A percentile compares a stretch with the other conserved stretches of the same genome.
These are phyloP conservation scores for Sclerotinia trifoliorum DNA, from an alignment of 2,329 filamentous ascomycete genomes.

Conservation along the genomic window DNA sequence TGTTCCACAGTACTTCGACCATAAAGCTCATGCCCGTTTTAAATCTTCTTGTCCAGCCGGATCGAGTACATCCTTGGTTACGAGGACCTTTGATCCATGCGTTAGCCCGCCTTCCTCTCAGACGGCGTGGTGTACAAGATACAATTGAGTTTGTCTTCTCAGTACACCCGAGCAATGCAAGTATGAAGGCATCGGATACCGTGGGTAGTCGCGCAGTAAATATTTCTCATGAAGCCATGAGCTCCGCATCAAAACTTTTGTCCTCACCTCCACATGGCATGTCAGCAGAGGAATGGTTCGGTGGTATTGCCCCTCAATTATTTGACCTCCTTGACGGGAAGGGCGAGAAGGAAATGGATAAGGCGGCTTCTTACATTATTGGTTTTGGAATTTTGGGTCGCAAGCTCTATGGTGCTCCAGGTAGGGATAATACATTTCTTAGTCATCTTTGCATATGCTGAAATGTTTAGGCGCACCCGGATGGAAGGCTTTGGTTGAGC, in stretches of 20 bases:
- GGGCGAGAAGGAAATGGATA: constrained; percentile 56
- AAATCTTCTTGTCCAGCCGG: constrained; percentile 63
- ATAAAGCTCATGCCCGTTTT: constrained; percentile 60
- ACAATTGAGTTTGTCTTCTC: constrained; percentile 71
- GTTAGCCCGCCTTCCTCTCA: constrained; percentile 60
- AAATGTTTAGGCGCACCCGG: constrained; percentile 50
- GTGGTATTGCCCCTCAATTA: constrained; percentile 59
- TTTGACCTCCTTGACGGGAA: constrained; percentile 59
- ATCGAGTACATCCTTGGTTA: constrained; percentile 59
- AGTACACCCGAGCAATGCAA: constrained; percentile 53
- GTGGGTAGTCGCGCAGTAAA: constrained; percentile 52
- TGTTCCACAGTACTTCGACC: constrained; percentile 43
- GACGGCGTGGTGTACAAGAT: constrained; percentile 61
- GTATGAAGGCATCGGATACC: constrained; percentile 25
- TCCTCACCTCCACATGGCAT: constrained; percentile 58
- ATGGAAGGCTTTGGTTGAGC: constrained; percentile 61
- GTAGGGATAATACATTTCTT: constrained; percentile 40
- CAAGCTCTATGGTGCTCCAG: constrained; percentile 62
- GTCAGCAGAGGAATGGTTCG: constrained; percentile 58
- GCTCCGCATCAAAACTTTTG: constrained; percentile 60
- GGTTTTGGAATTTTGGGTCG: constrained; percentile 66
- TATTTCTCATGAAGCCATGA: constrained; percentile 67
- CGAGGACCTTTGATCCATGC: constrained; percentile 54
- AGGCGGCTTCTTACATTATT: constrained; percentile 60
- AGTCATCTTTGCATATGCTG: constrained; percentile 23